phyloP scores from a whole-genome alignment of 345 rosid species.

The Raphanus raphanistrum region DNA sequence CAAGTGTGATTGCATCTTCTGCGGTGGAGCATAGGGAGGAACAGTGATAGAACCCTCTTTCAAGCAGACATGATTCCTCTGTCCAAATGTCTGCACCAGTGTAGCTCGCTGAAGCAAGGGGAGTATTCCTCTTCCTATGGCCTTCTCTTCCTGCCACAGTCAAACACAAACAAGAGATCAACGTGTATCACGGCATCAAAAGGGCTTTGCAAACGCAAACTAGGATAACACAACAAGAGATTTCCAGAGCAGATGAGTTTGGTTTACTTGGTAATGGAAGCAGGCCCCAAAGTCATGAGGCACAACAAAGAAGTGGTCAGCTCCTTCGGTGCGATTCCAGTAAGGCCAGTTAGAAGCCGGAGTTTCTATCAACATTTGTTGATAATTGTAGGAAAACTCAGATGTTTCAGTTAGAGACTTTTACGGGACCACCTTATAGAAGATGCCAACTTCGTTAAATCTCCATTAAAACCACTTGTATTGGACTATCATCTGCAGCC shows the following conservation, averaged over 20 bases:
- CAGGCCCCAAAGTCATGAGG: constrained; percentile 99
- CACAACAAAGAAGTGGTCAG: constrained; percentile 91
- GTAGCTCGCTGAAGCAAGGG: constrained; percentile 91
- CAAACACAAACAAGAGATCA: constrained; percentile 21
- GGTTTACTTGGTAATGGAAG: constrained; percentile 87
- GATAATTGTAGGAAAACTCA: too few species aligned
- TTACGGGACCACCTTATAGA: too few species aligned
- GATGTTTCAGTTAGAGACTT: too few species aligned
- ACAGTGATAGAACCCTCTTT: constrained; percentile 93
- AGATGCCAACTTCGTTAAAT: too few species aligned
- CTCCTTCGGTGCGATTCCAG: constrained; percentile 96
- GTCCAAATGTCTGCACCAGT: constrained; percentile 97
- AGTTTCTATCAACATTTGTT: too few species aligned
- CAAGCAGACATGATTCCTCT: constrained; percentile 91
- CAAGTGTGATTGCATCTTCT: constrained; percentile 89
- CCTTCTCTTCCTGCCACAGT: constrained; percentile 84
- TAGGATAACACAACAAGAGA: not conserved
- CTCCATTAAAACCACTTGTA: too few species aligned
- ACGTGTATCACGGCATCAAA: not conserved
- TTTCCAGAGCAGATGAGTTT: not conserved
- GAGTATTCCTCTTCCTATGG: constrained; percentile 91
- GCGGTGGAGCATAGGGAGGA: constrained; percentile 99
- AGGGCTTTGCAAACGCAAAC: constrained; percentile 8
- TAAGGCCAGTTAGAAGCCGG: constrained; percentile 86
- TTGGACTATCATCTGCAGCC: constrained; percentile 17